A percentile compares a stretch with the other conserved stretches of the same genome.
Conservation (phyloP, 495 filamentous ascomycete species). For the Neurospora sp. region DNA sequence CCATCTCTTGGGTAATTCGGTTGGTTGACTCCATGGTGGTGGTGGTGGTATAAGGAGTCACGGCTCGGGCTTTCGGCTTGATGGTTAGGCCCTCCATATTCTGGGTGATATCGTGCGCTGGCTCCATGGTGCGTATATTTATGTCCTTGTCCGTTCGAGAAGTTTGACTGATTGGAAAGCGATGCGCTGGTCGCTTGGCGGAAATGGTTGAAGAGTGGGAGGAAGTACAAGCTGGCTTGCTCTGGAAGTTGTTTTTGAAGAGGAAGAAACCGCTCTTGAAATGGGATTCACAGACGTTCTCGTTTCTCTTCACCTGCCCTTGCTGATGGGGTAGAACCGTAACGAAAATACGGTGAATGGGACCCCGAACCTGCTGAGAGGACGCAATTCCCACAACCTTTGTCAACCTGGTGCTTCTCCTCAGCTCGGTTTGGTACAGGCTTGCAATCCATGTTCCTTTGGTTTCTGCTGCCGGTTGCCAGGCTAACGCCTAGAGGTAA, state of each 20-base stretch:
- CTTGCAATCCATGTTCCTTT: background rate
- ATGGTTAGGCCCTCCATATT: background rate
- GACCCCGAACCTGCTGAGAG: background rate
- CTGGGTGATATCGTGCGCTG: background rate
- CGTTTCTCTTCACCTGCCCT: background rate
- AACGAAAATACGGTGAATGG: background rate
- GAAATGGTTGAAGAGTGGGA: background rate
- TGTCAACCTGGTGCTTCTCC: background rate
- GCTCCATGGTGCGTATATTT: background rate
- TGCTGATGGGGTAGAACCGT: background rate
- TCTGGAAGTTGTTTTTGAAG: background rate
- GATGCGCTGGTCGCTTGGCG: background rate
- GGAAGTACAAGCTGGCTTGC: background rate
- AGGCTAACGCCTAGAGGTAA: background rate
- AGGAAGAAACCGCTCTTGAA: background rate
- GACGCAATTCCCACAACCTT: background rate
- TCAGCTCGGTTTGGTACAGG: background rate
- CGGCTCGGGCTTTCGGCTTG: background rate
- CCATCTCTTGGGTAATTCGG: background rate
- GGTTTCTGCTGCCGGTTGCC: background rate
- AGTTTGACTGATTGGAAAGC: background rate
- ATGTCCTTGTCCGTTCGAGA: background rate
- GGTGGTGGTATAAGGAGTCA: accelerated
- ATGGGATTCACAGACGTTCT: background rate
- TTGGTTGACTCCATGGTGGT: background rate